These are phyloP conservation scores for Erythrobasidium hasegawianum DNA, from an alignment of 1,284 basidiomycete species.

Conservation along the genomic window DNA sequence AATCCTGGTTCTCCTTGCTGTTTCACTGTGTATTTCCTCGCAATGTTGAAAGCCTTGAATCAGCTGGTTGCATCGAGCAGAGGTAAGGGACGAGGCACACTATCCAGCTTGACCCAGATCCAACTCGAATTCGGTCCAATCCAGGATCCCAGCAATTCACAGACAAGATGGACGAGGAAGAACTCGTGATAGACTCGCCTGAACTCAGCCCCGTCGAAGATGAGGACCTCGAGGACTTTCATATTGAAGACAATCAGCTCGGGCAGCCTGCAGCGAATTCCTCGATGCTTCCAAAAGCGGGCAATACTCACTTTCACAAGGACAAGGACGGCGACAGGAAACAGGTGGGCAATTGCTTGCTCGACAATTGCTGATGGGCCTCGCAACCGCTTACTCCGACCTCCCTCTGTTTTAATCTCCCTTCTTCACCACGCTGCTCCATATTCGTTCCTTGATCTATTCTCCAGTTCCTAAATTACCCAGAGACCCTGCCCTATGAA, in stretches of 20 bases:
- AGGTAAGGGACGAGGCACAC: too few species aligned
- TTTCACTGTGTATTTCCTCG: too few species aligned
- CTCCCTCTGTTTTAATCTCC: too few species aligned
- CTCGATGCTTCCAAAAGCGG: conserved; percentile 5
- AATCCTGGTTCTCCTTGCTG: too few species aligned
- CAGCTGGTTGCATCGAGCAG: neutral
- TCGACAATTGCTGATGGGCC: too few species aligned
- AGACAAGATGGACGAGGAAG: conserved; percentile 41
- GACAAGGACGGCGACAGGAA: conserved; percentile 20
- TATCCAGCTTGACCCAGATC: too few species aligned
- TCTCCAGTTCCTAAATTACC: conserved; percentile 45
- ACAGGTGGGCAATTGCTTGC: conserved; percentile 1
- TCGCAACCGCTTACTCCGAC: too few species aligned
- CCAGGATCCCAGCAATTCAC: conserved; percentile 1
- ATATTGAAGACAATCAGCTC: conserved; percentile 42
- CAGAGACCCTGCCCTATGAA: conserved; percentile 64
- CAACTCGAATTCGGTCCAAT: neutral
- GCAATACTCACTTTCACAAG: neutral
- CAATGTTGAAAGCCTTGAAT: neutral
- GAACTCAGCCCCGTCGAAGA: conserved; percentile 35
- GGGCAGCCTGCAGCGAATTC: conserved; percentile 31
- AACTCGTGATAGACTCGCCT: conserved; percentile 43
- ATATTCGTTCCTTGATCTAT: neutral
- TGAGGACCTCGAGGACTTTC: conserved; percentile 43
- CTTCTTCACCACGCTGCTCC: too few species aligned